A percentile compares a stretch with the other conserved stretches of the same genome.
Conservation (phyloP, 768 basidiomycete genomes). For the Phylloporus sp. region DNA sequence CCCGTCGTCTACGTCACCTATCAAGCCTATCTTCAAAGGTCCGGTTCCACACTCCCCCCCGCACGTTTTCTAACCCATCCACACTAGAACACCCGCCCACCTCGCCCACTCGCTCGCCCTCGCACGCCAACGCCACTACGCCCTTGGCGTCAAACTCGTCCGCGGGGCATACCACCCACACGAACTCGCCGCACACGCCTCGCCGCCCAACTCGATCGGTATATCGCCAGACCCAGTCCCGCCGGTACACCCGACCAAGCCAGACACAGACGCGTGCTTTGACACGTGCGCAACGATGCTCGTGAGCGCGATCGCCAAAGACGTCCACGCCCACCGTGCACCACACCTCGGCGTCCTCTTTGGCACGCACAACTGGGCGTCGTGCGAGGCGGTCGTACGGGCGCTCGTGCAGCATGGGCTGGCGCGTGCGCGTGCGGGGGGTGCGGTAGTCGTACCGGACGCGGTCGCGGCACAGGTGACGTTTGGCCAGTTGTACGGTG, state of each 20-base stretch:
- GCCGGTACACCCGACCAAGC: constrained; percentile 68
- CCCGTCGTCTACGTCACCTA: constrained; percentile 83
- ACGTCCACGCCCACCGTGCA: constrained; percentile 36
- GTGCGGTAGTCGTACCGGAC: constrained; percentile 41
- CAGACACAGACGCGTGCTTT: constrained; percentile 72
- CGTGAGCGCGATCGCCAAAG: constrained; percentile 51
- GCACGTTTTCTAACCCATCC: not conserved
- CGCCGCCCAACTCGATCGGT: constrained; percentile 28
- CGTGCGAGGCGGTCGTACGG: constrained; percentile 56
- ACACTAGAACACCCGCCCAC: constrained; percentile 60
- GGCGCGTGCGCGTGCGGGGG: constrained; percentile 25
- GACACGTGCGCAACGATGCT: constrained; percentile 57
- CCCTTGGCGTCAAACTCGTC: constrained; percentile 88
- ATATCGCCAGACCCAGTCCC: constrained; percentile 56
- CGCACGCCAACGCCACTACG: constrained; percentile 61
- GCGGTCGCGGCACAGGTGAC: constrained; percentile 63
- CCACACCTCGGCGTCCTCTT: constrained; percentile 63
- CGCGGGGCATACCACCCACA: constrained; percentile 88
- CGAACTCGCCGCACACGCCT: constrained; percentile 50
- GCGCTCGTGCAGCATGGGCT: constrained; percentile 57
- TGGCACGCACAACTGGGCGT: constrained; percentile 82
- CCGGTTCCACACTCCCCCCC: constrained; percentile 1
- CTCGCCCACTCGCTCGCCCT: constrained; percentile 61
- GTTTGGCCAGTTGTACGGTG: constrained; percentile 84
- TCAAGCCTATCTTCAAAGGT: constrained; percentile 85